These are phyloP conservation scores for Camelina neglecta DNA, from an alignment of 345 rosid species.

Conservation along the genomic window DNA sequence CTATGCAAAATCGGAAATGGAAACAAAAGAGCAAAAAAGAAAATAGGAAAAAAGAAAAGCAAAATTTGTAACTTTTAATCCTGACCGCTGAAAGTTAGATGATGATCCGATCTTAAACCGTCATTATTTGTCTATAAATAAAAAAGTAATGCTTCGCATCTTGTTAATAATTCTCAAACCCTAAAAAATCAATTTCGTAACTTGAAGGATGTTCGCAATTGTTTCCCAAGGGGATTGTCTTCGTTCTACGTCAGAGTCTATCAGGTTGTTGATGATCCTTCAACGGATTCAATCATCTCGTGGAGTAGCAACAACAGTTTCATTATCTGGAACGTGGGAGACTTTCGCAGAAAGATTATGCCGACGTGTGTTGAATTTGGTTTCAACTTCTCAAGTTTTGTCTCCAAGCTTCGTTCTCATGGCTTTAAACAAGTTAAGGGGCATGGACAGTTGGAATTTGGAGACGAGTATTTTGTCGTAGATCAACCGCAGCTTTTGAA, in stretches of 20 bases:
- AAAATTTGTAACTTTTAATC: too few species aligned
- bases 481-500: constrained; percentile 9
- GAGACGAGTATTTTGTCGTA: background rate
- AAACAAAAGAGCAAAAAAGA: too few species aligned
- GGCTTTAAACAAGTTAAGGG: background rate
- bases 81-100: too few species aligned
- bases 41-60: too few species aligned
- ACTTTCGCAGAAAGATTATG: background rate
- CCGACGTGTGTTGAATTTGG: background rate
- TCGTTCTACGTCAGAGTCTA: background rate
- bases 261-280: constrained; percentile 10
- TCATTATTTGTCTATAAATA: too few species aligned
- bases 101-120: too few species aligned
- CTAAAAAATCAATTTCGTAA: too few species aligned
- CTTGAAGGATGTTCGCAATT: background rate
- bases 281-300: constrained; percentile 1
- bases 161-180: too few species aligned
- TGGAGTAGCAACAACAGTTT: constrained; percentile 21
- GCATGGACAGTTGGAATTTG: background rate
- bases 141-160: too few species aligned
- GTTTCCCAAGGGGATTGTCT: background rate
- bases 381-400: background rate
- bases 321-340: background rate
- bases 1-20: too few species aligned
- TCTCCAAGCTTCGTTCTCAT: background rate